Conservation (phyloP, 768 basidiomycete species). For the Amanita pseudoporphyria region DNA sequence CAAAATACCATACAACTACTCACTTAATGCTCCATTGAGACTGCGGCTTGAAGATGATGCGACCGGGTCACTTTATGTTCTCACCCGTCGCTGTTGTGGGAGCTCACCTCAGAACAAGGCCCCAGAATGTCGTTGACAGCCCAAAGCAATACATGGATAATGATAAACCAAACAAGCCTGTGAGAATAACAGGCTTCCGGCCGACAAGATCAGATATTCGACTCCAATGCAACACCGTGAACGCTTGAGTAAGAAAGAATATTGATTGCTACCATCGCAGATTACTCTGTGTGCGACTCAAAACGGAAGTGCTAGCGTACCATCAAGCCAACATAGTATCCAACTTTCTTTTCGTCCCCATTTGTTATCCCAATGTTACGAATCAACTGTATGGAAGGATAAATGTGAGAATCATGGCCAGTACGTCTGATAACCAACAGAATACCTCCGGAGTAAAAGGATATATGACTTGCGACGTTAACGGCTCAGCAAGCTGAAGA, state of each 20-base stretch:
- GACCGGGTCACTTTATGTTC: not conserved
- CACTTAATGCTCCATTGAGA: slow-evolving; percentile 65
- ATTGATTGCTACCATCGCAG: slow-evolving; percentile 54
- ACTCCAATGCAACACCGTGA: slow-evolving; percentile 70
- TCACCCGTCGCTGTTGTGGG: not conserved
- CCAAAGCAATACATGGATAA: slow-evolving; percentile 70
- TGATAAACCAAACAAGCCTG: slow-evolving; percentile 53
- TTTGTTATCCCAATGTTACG: slow-evolving; percentile 59
- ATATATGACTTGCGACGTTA: slow-evolving; percentile 67
- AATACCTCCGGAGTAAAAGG: slow-evolving; percentile 68
- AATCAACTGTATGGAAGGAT: slow-evolving; percentile 34
- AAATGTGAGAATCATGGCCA: not conserved
- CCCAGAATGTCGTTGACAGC: slow-evolving; percentile 59
- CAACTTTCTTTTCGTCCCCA: slow-evolving; percentile 62
- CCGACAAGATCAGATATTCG: slow-evolving; percentile 63
- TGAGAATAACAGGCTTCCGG: slow-evolving; percentile 65
- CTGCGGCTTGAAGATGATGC: slow-evolving; percentile 35
- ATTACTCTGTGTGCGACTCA: not conserved
- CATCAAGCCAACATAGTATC: slow-evolving; percentile 72
- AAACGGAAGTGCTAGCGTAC: slow-evolving; percentile 21
- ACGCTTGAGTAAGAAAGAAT: slow-evolving; percentile 67
- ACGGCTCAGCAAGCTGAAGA: slow-evolving; percentile 68
- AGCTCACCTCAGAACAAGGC: slow-evolving; percentile 41
- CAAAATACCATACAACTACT: slow-evolving; percentile 11
- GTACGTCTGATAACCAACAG: not conserved